Evolutionary conservation across 441 rosid species (phyloP).

Genomic region (Cnidoscolus chayamansa): DNA sequence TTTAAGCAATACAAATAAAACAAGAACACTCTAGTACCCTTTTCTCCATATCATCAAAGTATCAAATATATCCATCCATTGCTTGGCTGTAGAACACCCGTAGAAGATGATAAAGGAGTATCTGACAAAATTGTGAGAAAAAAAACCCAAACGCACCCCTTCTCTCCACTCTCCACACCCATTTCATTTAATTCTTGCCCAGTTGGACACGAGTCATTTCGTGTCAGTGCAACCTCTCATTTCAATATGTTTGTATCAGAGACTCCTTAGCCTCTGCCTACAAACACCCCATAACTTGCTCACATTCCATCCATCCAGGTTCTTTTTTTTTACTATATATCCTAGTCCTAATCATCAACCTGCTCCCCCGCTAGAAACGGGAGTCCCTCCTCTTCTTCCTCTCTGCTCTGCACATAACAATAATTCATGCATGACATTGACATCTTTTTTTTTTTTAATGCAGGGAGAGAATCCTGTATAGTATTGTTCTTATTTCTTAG

Average conservation of each 20-base stretch:
- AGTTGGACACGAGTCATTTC: constrained; percentile 34
- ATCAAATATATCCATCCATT: too few relatives aligned
- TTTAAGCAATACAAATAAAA: too few relatives aligned
- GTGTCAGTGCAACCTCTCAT: constrained; percentile 32
- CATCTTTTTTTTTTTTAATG: constrained; percentile 3
- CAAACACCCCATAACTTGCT: constrained; percentile 45
- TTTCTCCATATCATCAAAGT: too few relatives aligned
- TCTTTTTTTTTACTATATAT: constrained; percentile 19
- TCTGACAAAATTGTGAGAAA: constrained; percentile 26
- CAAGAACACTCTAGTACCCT: too few relatives aligned
- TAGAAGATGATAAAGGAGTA: constrained; percentile 7
- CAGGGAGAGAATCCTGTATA: constrained; percentile 17
- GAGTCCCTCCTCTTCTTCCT: constrained; percentile 21
- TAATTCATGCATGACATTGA: constrained; percentile 37
- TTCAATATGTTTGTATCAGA: neutral
- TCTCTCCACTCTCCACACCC: constrained; percentile 28
- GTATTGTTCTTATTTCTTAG: neutral
- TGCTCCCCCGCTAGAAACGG: constrained; percentile 49
- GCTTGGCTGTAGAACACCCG: constrained; percentile 19
- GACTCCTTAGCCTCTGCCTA: constrained; percentile 10
- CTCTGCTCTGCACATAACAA: constrained; percentile 21
- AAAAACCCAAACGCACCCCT: constrained; percentile 26
- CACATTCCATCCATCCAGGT: constrained; percentile 45
- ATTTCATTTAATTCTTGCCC: constrained; percentile 16
- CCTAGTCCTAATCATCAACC: constrained; percentile 38